A percentile compares a stretch with the other conserved stretches of the same genome.
Evolutionary conservation across 1,139 yeast genomes (phyloP).

Genomic region (Saccharomyces uvarum): DNA sequence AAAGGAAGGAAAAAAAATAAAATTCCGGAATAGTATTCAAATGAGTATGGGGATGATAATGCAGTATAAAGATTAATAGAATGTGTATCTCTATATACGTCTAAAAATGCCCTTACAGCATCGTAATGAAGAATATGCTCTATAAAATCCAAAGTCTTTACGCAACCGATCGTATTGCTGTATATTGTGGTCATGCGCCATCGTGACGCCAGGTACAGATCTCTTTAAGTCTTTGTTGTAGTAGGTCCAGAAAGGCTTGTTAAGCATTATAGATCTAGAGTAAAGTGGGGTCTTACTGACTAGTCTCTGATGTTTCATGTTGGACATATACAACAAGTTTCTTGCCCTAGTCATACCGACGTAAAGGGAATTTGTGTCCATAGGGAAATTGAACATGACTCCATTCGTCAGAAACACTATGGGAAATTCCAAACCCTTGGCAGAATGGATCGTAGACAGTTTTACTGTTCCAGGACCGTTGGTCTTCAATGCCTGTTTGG

Average conservation of each 20-base stretch:
- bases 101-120: neutral
- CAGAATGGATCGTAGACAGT: slow-evolving; percentile 59
- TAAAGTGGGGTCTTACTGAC: neutral
- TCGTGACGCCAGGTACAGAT: neutral
- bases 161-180: neutral
- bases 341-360: slow-evolving; percentile 64
- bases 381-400: slow-evolving; percentile 25
- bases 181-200: neutral
- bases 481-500: slow-evolving; percentile 6
- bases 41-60: neutral
- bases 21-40: neutral
- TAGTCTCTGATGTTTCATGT: slow-evolving; percentile 19
- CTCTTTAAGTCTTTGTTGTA: slow-evolving; percentile 24
- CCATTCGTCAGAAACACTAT: slow-evolving; percentile 49
- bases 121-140: neutral
- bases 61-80: neutral
- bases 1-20: neutral
- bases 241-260: slow-evolving; percentile 25
- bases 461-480: slow-evolving; percentile 35
- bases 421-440: slow-evolving; percentile 68
- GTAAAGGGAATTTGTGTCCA: slow-evolving; percentile 39
- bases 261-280: slow-evolving; percentile 5
- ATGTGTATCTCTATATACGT: neutral
- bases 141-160: neutral
- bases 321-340: slow-evolving; percentile 41